A percentile compares a stretch with the other conserved stretches of the same genome.
phyloP scores from a whole-genome alignment of 106 monocot genomes.

The Posidonia australis region DNA sequence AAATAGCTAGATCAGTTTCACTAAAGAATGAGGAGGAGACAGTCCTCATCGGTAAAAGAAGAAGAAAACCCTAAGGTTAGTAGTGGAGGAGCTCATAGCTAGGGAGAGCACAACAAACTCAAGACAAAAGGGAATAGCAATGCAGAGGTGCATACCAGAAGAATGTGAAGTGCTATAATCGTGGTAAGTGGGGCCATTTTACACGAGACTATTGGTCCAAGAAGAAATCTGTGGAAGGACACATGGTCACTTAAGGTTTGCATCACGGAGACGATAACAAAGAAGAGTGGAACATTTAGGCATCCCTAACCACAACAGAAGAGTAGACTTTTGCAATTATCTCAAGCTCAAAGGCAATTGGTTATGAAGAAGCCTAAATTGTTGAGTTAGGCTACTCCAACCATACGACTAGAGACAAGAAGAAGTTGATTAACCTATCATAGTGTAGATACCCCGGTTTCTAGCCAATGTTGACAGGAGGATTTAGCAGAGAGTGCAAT shows the following conservation, averaged over 20 bases:
- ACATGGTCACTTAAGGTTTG: neutral
- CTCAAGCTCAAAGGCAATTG: neutral
- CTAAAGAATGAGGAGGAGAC: neutral
- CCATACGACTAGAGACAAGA: neutral
- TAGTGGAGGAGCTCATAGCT: neutral
- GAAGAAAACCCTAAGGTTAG: neutral
- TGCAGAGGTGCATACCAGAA: neutral
- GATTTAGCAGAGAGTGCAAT: too few species aligned
- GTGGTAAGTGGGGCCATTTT: neutral
- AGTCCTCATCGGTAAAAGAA: neutral
- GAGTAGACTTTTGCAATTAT: neutral
- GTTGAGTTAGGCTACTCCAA: neutral
- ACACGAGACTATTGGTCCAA: neutral
- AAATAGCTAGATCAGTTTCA: neutral
- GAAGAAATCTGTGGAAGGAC: neutral
- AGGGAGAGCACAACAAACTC: neutral
- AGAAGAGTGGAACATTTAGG: neutral
- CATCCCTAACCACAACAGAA: neutral
- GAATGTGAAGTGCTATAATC: neutral
- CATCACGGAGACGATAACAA: neutral
- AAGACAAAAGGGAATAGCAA: neutral
- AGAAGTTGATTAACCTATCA: neutral
- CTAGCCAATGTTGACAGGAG: too few species aligned
- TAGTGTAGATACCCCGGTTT: too few species aligned
- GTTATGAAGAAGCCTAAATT: neutral